Percentiles rank a stretch among this genome's conserved stretches.
These are phyloP conservation scores for Chiua virens DNA, from an alignment of 768 basidiomycete species.

Conservation along the genomic window DNA sequence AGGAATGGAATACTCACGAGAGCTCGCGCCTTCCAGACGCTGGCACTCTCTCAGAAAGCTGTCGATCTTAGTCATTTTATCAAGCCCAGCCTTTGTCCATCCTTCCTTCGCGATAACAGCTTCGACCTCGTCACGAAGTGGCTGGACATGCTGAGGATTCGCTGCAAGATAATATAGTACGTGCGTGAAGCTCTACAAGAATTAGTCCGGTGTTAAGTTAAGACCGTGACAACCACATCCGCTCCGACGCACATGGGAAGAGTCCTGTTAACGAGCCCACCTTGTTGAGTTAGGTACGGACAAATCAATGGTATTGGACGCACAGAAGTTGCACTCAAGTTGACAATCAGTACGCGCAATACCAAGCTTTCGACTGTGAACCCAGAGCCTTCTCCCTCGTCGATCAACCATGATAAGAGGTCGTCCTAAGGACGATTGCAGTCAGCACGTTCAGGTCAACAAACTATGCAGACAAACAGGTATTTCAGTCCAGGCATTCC, in stretches of 20 bases:
- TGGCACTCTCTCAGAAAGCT: background rate
- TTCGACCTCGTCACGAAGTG: background rate
- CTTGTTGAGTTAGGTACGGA: too few species aligned
- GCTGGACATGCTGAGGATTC: background rate
- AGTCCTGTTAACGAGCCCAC: background rate
- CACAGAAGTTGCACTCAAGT: background rate
- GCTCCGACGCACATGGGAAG: too few species aligned
- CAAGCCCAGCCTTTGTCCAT: background rate
- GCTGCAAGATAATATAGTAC: background rate
- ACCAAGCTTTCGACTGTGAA: background rate
- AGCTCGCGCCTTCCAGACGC: background rate
- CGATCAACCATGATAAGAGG: conserved; percentile 31
- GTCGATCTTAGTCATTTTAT: background rate
- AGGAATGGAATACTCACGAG: too few species aligned
- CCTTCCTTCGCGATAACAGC: background rate
- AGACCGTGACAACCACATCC: too few species aligned
- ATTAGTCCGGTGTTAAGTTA: background rate
- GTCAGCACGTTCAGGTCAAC: background rate
- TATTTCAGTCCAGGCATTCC: conserved; percentile 29
- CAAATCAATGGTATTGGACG: too few species aligned
- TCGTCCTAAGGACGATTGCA: conserved; percentile 24
- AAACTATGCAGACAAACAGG: conserved; percentile 27
- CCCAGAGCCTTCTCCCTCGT: background rate
- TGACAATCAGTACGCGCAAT: background rate
- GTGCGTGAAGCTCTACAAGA: background rate